phyloP scores from a whole-genome alignment of 108 stramenopile species.

The Pseudonitzschia delicatissima region DNA sequence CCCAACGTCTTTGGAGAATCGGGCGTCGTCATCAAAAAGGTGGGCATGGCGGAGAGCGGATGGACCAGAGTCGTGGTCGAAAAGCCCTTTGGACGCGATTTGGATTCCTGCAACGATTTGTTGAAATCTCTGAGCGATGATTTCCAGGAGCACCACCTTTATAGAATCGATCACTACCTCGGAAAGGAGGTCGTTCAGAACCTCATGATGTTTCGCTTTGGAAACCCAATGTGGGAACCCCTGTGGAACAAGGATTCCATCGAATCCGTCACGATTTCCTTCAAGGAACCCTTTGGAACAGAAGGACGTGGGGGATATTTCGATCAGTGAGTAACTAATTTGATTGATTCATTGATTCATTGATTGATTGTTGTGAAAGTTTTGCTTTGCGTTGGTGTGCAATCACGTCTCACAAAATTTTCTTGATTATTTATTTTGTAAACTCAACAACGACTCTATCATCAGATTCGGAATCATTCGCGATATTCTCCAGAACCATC shows the following conservation, averaged over 20 bases:
- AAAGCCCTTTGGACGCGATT: constrained; percentile 97
- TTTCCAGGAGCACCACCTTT: constrained; percentile 72
- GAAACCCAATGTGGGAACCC: constrained; percentile 74
- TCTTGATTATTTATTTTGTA: too few relatives aligned
- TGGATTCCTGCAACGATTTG: constrained; percentile 69
- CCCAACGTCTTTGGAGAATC: constrained; percentile 91
- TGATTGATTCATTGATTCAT: background rate
- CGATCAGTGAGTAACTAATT: constrained; percentile 19
- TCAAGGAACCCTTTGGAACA: constrained; percentile 83
- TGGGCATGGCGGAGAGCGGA: constrained; percentile 45
- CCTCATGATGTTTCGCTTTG: constrained; percentile 67
- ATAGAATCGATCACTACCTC: constrained; percentile 93
- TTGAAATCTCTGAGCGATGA: constrained; percentile 26
- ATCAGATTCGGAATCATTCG: constrained; percentile 90
- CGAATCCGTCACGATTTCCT: constrained; percentile 49
- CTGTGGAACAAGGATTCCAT: constrained; percentile 66
- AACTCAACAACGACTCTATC: too few relatives aligned
- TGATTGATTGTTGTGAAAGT: too few relatives aligned
- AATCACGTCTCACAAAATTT: too few relatives aligned
- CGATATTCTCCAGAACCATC: constrained; percentile 93
- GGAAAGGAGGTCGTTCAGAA: constrained; percentile 88
- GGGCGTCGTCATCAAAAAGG: constrained; percentile 64
- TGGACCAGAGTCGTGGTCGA: constrained; percentile 92
- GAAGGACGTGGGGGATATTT: constrained; percentile 97
- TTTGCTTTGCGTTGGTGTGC: too few relatives aligned